Percentiles rank a stretch among this genome's conserved stretches.
These are phyloP conservation scores for Colletotrichum orchidophilum DNA, from an alignment of 2,329 filamentous ascomycete species.

Conservation along the genomic window DNA sequence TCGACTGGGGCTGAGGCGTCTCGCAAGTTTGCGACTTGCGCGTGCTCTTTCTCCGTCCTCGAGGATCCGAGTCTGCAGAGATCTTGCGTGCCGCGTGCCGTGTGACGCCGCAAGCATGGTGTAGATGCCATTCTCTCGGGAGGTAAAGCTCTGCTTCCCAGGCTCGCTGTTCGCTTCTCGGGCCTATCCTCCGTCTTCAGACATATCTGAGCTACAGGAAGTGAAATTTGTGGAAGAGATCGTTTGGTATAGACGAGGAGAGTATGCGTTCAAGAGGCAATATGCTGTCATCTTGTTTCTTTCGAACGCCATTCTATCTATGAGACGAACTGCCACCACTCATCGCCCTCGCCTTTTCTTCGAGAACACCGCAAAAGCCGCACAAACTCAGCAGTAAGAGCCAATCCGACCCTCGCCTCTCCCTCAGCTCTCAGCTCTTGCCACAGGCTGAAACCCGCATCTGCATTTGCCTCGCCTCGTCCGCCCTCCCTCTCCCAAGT, in stretches of 20 bases:
- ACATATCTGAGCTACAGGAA: background rate
- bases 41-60: background rate
- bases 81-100: background rate
- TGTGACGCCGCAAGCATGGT: background rate
- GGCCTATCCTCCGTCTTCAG: background rate
- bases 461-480: background rate
- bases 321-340: constrained; percentile 19
- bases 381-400: background rate
- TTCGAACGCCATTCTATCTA: constrained; percentile 14
- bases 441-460: background rate
- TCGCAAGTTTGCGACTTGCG: background rate
- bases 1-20: background rate
- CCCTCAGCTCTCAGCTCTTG: background rate
- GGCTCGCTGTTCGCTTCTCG: background rate
- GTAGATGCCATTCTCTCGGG: background rate
- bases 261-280: background rate
- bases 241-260: background rate
- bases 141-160: background rate
- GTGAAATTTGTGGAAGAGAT: background rate
- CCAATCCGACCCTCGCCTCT: background rate
- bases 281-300: constrained; percentile 10
- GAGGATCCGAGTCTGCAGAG: background rate
- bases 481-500: background rate
- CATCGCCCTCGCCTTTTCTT: background rate
- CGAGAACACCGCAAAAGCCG: background rate